Conservation (phyloP, 305 asterid species). For the Fraxinus ornus region DNA sequence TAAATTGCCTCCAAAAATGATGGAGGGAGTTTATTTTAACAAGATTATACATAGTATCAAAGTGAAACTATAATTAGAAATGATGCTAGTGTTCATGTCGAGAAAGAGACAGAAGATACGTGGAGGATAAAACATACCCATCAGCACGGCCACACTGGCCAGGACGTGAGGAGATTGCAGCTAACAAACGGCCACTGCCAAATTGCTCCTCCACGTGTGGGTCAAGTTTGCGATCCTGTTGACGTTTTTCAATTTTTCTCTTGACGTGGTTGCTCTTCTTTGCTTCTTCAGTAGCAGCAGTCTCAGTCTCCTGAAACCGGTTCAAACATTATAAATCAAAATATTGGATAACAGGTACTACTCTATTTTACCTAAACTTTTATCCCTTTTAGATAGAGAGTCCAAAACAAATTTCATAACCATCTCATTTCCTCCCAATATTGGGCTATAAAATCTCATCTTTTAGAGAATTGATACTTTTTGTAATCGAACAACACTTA, state of each 20-base stretch:
- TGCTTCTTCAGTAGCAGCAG: constrained; percentile 32
- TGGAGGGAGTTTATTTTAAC: not conserved
- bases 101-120: not conserved
- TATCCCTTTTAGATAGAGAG: not conserved
- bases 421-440: not conserved
- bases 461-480: not conserved
- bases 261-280: constrained; percentile 46
- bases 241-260: constrained; percentile 46
- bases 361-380: not conserved
- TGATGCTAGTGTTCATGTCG: not conserved
- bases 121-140: constrained; percentile 27
- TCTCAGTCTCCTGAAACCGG: constrained; percentile 33
- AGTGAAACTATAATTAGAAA: not conserved
- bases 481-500: not conserved
- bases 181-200: constrained; percentile 38
- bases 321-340: not conserved
- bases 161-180: constrained; percentile 50
- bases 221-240: constrained; percentile 36
- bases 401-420: not conserved
- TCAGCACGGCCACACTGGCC: constrained; percentile 54
- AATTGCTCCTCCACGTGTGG: constrained; percentile 50
- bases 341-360: not conserved
- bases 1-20: not conserved
- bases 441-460: not conserved
- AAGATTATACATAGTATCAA: not conserved